These are phyloP conservation scores for Xylariaceae sp. DNA, from an alignment of 2,329 filamentous ascomycete genomes.

Conservation along the genomic window DNA sequence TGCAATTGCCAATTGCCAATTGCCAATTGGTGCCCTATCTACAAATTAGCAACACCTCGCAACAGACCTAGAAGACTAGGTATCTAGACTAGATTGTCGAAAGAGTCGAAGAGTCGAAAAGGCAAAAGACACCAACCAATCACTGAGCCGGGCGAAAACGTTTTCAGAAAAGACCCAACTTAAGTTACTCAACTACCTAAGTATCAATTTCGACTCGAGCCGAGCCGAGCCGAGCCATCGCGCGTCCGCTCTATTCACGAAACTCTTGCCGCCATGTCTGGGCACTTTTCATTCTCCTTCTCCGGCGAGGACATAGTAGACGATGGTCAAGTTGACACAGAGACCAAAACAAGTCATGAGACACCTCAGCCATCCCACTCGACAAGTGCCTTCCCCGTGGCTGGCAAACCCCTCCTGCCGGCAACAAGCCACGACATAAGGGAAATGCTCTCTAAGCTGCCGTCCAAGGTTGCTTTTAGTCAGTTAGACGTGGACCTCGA, in stretches of 20 bases:
- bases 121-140: no score
- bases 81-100: no score
- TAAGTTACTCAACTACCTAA: background rate
- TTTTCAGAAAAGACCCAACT: background rate
- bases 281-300: conserved; percentile 54
- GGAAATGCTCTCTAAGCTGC: conserved; percentile 52
- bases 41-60: no score
- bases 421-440: conserved; percentile 47
- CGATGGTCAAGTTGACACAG: conserved; percentile 28
- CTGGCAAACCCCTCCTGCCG: conserved; percentile 54
- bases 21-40: no score
- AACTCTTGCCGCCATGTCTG: conserved; percentile 31
- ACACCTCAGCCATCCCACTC: conserved; percentile 24
- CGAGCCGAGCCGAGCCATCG: background rate
- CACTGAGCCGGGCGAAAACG: no score
- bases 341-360: conserved; percentile 13
- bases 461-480: conserved; percentile 68
- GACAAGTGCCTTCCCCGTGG: conserved; percentile 53
- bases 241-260: background rate
- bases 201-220: background rate
- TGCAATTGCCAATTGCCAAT: no score
- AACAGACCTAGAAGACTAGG: no score
- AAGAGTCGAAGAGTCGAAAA: no score
- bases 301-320: conserved; percentile 60
- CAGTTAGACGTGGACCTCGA: conserved; percentile 56